Conservation (phyloP, 768 basidiomycete genomes). For the Mycena albidolilacea region DNA sequence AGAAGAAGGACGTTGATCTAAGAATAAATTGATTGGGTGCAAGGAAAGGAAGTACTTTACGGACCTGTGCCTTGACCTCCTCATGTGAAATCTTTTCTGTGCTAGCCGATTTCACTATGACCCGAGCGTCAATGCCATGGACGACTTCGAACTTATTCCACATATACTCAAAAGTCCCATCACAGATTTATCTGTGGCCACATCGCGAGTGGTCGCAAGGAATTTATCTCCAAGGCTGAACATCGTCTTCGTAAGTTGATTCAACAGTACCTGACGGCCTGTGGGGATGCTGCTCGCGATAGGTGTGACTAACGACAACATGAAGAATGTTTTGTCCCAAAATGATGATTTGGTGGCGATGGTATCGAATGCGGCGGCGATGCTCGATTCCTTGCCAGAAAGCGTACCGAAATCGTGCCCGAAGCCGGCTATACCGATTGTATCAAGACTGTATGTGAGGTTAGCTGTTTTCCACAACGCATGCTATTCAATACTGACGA, state of each 20-base stretch:
- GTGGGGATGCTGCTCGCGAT: neutral
- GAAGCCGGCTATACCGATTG: conserved; percentile 31
- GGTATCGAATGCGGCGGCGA: conserved; percentile 11
- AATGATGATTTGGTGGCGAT: conserved; percentile 1
- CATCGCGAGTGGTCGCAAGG: neutral
- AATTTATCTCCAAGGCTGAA: neutral
- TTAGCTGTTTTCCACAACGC: neutral
- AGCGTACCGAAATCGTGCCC: conserved; percentile 21
- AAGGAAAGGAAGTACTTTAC: neutral
- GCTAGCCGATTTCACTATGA: conserved; percentile 7
- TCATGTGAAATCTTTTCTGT: conserved; percentile 19
- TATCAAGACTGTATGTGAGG: conserved; percentile 10
- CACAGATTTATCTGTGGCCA: conserved; percentile 12
- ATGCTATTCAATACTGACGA: conserved; percentile 15
- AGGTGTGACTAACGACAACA: conserved; percentile 4
- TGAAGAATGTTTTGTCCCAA: neutral
- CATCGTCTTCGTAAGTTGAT: conserved; percentile 18
- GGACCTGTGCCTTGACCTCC: conserved; percentile 23
- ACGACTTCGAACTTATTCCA: neutral
- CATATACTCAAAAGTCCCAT: conserved; percentile 16
- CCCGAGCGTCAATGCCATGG: neutral
- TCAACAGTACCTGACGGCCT: neutral
- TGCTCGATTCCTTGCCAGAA: conserved; percentile 2
- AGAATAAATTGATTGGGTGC: neutral
- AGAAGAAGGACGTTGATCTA: conserved; percentile 24